Base-by-base conservation (phyloP, 257 asterid genomes). In the Petunia axillaris region DNA sequence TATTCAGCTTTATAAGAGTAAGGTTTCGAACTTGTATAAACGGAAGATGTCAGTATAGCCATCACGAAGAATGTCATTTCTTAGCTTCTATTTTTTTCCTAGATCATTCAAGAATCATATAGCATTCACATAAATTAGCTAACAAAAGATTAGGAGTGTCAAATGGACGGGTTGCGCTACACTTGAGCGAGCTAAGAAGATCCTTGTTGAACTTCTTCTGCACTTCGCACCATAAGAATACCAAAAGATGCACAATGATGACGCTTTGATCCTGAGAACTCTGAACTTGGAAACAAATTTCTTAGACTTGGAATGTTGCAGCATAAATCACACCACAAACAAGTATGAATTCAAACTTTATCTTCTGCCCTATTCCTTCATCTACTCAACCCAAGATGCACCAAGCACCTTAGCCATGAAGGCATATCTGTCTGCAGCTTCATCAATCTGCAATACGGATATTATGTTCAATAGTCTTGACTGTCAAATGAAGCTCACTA, bases 401-500 rank as follows among this genome's bases (percentile, higher is more conserved):
- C 81, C 90, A 74, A 94, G 80, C 82, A 87, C 90, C 91, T 91
- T 91, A 13, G 98, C 98, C 98, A 94, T 91, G 89, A 94, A 94
- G 3, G 89, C 91, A 16, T 89, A 94, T 77, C 89, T 87, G 76
- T 94, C 98, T 35, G 92, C 98, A 50, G 97, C 94, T 87, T 89
- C 96, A 80, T 91, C 97, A 64, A 93, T 93, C 98, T 94, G 87
- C 36, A 36, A 50, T 8, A 71, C 11, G 13, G 3, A 52, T 10
- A 46, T 35, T 71, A 50, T 44, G 50, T 71, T 53, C 77, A 71
- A 50, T 50, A 71, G 62, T 3, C 60, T 25, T 35, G 62, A 50
- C 25, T 71, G 13, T 48, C 75, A 71, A 71, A 25, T 48, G 77
- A 71, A 25, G 77, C 60, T 11, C 59, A 43, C 8, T 59, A 10